These are phyloP conservation scores for Cryphonectria radicalis DNA, from an alignment of 2,329 filamentous ascomycete species.

Conservation along the genomic window DNA sequence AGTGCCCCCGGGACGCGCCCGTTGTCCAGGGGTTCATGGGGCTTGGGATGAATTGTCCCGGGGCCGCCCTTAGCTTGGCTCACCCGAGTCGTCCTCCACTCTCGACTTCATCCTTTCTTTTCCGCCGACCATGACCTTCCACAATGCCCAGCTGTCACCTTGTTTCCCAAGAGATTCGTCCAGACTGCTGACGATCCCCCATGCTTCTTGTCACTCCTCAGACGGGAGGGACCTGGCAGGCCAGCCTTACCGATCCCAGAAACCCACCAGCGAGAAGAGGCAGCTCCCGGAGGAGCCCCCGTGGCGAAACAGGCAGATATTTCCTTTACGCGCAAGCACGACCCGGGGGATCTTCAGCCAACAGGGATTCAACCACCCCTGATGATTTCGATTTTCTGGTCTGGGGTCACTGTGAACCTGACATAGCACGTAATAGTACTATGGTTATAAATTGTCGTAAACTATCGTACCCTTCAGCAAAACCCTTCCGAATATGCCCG, in stretches of 20 bases:
- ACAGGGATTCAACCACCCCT: background rate
- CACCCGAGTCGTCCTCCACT: constrained; percentile 26
- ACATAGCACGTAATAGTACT: background rate
- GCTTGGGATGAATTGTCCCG: background rate
- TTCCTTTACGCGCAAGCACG: background rate
- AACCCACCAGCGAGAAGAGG: background rate
- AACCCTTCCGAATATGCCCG: constrained; percentile 16
- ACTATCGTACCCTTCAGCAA: background rate
- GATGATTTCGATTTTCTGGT: background rate
- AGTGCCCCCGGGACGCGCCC: background rate
- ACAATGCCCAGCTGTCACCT: background rate
- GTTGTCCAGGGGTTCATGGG: background rate
- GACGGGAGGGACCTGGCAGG: background rate
- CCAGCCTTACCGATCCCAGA: background rate
- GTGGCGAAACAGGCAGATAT: background rate
- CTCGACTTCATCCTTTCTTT: constrained; percentile 26
- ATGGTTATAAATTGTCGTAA: background rate
- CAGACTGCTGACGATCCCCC: background rate
- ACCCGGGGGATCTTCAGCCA: background rate
- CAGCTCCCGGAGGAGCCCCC: background rate
- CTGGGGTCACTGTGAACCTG: constrained; percentile 23
- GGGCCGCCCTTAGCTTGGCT: background rate
- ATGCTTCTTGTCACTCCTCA: background rate
- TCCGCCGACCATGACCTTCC: background rate
- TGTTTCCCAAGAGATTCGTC: too few relatives aligned